Percentiles rank a stretch among this genome's conserved stretches.
Conservation (phyloP, 2,329 filamentous ascomycete species). For the Alternaria metachromatica region DNA sequence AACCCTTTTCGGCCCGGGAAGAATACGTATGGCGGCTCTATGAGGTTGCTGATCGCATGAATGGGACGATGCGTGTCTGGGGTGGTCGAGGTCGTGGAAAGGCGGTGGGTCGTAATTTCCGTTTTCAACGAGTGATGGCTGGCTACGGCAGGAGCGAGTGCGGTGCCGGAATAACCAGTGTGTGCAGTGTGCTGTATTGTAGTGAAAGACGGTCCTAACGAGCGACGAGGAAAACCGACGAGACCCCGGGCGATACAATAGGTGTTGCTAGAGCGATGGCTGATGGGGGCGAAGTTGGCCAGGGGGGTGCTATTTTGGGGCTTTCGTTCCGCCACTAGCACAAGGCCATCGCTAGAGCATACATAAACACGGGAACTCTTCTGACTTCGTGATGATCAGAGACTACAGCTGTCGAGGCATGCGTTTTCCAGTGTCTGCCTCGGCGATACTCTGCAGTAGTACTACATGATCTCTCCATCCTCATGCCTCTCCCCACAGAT, state of each 20-base stretch:
- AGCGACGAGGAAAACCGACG: slow-evolving; percentile 23
- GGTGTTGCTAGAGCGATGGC: slow-evolving; percentile 30
- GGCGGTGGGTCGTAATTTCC: slow-evolving; percentile 9
- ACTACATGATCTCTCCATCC: background rate
- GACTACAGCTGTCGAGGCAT: background rate
- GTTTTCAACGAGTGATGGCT: slow-evolving; percentile 38
- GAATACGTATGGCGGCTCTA: slow-evolving; percentile 15
- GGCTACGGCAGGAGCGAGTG: slow-evolving; percentile 22
- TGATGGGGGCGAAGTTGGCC: slow-evolving; percentile 12
- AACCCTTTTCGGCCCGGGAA: slow-evolving; percentile 6
- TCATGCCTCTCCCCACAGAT: background rate
- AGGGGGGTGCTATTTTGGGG: slow-evolving; percentile 22
- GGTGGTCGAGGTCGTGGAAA: background rate
- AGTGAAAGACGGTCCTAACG: slow-evolving; percentile 23
- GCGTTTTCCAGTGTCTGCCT: background rate
- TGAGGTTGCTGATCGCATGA: slow-evolving; percentile 4
- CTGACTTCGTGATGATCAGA: background rate
- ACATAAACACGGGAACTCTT: background rate
- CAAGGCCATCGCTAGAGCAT: slow-evolving; percentile 11
- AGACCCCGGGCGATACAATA: slow-evolving; percentile 7
- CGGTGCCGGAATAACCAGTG: slow-evolving; percentile 8
- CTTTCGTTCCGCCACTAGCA: slow-evolving; percentile 8
- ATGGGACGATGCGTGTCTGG: background rate
- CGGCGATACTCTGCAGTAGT: background rate
- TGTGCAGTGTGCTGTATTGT: background rate